phyloP scores from a whole-genome alignment of 139 green algal species.

The Chlorella sp. region DNA sequence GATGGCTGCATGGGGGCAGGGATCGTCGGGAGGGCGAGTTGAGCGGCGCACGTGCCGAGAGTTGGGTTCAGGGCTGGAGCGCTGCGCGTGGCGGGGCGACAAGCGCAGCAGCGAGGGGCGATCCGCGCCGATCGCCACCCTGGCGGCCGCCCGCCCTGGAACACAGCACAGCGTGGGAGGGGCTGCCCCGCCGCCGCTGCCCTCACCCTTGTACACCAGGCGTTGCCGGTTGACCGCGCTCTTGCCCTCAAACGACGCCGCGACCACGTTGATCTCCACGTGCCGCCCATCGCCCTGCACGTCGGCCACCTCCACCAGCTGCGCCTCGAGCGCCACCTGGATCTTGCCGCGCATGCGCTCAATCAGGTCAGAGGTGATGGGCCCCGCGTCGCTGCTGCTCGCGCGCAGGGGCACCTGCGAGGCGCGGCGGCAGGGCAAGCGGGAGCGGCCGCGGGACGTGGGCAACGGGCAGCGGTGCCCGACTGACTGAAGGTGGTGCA shows the following conservation, averaged over 20 bases:
- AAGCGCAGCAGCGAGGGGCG: too few relatives aligned
- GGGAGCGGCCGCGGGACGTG: too few relatives aligned
- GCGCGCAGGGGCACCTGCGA: background rate
- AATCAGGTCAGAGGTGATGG: conserved; percentile 35
- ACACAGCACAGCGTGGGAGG: too few relatives aligned
- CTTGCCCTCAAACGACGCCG: conserved; percentile 75
- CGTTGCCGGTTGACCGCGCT: conserved; percentile 73
- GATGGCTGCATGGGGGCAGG: conserved; percentile 28
- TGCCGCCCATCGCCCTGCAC: conserved; percentile 65
- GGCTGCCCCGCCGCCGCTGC: too few relatives aligned
- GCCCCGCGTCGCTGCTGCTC: conserved; percentile 16
- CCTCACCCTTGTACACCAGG: conserved; percentile 92
- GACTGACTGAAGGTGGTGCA: too few relatives aligned
- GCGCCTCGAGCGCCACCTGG: conserved; percentile 50
- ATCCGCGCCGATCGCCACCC: too few relatives aligned
- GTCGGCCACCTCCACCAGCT: conserved; percentile 62
- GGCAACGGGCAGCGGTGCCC: too few relatives aligned
- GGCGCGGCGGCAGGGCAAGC: background rate
- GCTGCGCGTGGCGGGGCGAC: too few relatives aligned
- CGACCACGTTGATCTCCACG: conserved; percentile 81
- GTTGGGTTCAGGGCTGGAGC: too few relatives aligned
- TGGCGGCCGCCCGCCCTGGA: too few relatives aligned
- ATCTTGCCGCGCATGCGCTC: conserved; percentile 41
- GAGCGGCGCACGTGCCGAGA: too few relatives aligned
- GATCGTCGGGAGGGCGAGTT: too few relatives aligned